Percentiles rank a stretch among this genome's conserved stretches.
Evolutionary conservation across 1,284 basidiomycete genomes (phyloP).

Genomic region (Phlebopus sp.): DNA sequence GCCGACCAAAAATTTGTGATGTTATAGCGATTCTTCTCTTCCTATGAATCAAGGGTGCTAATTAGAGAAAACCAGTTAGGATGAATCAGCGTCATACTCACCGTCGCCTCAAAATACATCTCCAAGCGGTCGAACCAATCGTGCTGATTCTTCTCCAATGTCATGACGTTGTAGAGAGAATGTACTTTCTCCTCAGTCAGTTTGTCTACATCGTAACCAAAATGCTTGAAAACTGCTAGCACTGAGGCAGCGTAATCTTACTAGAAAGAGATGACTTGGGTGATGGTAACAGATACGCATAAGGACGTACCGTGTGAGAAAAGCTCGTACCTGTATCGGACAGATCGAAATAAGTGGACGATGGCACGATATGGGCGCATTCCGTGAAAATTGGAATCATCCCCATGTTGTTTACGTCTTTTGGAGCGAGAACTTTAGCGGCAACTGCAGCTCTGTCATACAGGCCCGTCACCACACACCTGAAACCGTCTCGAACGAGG

Average conservation of each 20-base stretch:
- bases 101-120: slow-evolving; percentile 31
- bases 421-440: not conserved
- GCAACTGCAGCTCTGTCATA: slow-evolving; percentile 13
- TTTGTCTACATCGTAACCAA: slow-evolving; percentile 16
- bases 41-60: not conserved
- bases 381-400: slow-evolving; percentile 1
- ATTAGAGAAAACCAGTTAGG: not conserved
- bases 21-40: not conserved
- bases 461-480: slow-evolving; percentile 27
- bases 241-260: slow-evolving; percentile 9
- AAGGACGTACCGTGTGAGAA: not conserved
- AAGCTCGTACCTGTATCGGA: not conserved
- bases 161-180: slow-evolving; percentile 32
- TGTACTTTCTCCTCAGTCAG: slow-evolving; percentile 28
- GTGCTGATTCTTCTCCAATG: slow-evolving; percentile 21
- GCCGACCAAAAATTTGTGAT: not conserved
- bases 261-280: not conserved
- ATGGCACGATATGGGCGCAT: slow-evolving; percentile 14
- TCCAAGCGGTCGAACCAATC: slow-evolving; percentile 23
- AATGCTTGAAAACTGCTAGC: slow-evolving; percentile 16
- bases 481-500: slow-evolving; percentile 28
- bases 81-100: slow-evolving; percentile 9
- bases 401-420: not conserved
- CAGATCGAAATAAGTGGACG: not conserved
- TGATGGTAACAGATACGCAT: not conserved